Conservation (phyloP, 108 stramenopile genomes). For the Discostella stelligeroides region DNA sequence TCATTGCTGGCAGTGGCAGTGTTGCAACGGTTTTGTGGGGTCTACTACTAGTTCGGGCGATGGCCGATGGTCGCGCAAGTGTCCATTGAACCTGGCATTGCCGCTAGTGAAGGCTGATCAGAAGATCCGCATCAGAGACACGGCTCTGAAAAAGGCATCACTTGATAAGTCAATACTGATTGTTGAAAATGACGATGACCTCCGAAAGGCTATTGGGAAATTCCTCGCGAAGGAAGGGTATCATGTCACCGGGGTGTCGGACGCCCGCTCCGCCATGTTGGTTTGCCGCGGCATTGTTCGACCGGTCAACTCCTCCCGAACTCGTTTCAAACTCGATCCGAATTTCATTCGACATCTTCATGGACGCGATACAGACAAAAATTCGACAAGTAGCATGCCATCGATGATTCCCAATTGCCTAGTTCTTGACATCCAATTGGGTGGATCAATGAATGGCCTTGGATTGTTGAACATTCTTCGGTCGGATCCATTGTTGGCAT, state of each 20-base stretch:
- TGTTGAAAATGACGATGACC: conserved; percentile 79
- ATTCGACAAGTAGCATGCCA: neutral
- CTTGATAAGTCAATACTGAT: conserved; percentile 48
- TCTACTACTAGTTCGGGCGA: neutral
- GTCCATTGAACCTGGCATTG: neutral
- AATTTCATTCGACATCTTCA: conserved; percentile 3
- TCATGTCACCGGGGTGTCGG: conserved; percentile 70
- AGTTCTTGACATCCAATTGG: conserved; percentile 29
- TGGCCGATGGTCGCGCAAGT: neutral
- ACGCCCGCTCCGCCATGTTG: conserved; percentile 61
- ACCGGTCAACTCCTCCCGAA: conserved; percentile 8
- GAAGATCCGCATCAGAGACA: neutral
- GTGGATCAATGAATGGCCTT: conserved; percentile 64
- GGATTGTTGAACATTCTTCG: conserved; percentile 68
- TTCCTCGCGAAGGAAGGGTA: conserved; percentile 68
- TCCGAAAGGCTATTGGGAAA: conserved; percentile 70
- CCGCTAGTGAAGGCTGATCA: neutral
- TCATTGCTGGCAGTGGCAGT: neutral
- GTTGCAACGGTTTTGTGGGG: neutral
- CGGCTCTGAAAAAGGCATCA: neutral
- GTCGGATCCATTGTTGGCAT: conserved; percentile 42
- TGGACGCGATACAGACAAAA: neutral
- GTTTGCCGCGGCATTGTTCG: conserved; percentile 46
- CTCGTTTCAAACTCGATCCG: conserved; percentile 26
- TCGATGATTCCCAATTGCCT: conserved; percentile 34